phyloP scores from a whole-genome alignment of 768 basidiomycete species.

The Boletus patriciae region DNA sequence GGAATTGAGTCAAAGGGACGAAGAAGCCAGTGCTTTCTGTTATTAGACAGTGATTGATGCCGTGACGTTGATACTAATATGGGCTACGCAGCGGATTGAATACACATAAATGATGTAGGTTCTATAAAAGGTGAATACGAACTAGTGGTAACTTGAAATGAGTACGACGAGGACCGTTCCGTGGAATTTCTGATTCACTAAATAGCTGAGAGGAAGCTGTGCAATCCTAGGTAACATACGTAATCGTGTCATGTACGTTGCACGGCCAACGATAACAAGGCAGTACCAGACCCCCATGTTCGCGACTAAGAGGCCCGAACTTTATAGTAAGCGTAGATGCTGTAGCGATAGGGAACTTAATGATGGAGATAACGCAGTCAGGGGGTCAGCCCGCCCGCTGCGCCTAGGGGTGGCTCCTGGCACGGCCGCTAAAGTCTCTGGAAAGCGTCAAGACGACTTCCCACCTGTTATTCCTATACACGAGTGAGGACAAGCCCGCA shows the following conservation, averaged over 20 bases:
- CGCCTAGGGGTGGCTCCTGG: neutral
- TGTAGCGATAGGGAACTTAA: neutral
- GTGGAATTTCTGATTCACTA: constrained; percentile 10
- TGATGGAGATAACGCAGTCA: neutral
- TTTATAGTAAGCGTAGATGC: constrained; percentile 4
- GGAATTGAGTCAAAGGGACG: neutral
- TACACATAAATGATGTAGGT: neutral
- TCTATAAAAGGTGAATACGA: neutral
- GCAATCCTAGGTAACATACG: constrained; percentile 11
- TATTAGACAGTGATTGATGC: neutral
- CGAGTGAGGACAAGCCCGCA: constrained; percentile 48
- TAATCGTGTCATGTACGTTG: constrained; percentile 2
- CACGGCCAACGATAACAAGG: neutral
- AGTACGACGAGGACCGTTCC: neutral
- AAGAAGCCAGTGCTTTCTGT: neutral
- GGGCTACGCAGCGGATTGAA: constrained; percentile 1
- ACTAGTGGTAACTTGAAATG: neutral
- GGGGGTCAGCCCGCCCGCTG: neutral
- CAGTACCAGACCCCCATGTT: constrained; percentile 14
- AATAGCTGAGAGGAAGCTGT: neutral
- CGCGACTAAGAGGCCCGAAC: neutral
- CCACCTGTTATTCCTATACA: constrained; percentile 39
- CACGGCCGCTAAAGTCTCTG: constrained; percentile 28
- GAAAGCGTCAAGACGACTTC: constrained; percentile 46
- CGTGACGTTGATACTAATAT: neutral